Evolutionary conservation across 192 early-diverging fungal genomes (phyloP).

Genomic region (Ambispora gerdemannii): DNA sequence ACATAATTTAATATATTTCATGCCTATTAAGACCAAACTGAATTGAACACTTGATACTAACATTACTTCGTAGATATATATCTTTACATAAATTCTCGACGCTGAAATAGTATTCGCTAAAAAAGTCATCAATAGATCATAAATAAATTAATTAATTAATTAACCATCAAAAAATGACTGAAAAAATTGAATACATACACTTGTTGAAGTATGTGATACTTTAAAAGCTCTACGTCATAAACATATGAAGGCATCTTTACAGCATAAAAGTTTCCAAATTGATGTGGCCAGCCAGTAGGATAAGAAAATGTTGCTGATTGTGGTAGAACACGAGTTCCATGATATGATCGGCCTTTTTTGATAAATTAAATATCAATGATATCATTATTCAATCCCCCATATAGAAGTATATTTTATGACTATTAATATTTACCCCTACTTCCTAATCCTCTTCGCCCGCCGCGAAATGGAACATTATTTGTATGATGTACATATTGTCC

Average conservation of each 20-base stretch:
- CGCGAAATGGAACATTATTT: constrained; percentile 15
- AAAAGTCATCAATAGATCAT: too few species aligned
- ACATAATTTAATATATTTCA: too few species aligned
- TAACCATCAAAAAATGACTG: too few species aligned
- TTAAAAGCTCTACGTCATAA: constrained; percentile 46
- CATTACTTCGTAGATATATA: constrained; percentile 79
- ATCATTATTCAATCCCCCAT: too few species aligned
- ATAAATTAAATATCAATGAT: too few species aligned
- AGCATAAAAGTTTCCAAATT: neutral
- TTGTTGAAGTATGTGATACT: constrained; percentile 59
- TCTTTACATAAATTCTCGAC: constrained; percentile 97
- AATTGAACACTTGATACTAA: too few species aligned
- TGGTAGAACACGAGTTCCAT: constrained; percentile 2
- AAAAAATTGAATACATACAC: constrained; percentile 43
- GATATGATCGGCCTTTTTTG: constrained; percentile 27
- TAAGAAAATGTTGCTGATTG: constrained; percentile 22
- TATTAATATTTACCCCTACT: too few species aligned
- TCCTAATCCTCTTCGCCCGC: constrained; percentile 23
- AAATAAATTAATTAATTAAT: too few species aligned
- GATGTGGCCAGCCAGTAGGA: constrained; percentile 1
- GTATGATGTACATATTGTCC: constrained; percentile 18
- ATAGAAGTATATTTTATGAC: too few species aligned
- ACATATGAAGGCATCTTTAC: constrained; percentile 22
- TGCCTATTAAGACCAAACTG: too few species aligned
- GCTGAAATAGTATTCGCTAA: constrained; percentile 94